Conservation (phyloP, 345 rosid genomes). For the Citrus mangshanensis region DNA sequence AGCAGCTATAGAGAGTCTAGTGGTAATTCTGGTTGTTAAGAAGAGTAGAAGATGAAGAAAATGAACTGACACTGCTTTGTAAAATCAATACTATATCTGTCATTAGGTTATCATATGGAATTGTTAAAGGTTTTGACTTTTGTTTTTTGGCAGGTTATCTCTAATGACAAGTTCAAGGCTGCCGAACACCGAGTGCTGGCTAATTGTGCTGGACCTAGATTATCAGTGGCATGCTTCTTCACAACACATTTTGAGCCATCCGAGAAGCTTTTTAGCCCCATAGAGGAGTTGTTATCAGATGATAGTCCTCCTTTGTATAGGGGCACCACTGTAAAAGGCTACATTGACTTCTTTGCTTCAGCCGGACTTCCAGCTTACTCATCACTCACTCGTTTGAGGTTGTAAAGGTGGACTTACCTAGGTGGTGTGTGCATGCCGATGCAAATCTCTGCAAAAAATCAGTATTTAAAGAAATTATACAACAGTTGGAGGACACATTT, state of each 20-base stretch:
- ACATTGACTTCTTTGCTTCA: background rate
- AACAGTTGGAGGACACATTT: background rate
- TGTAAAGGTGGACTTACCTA: background rate
- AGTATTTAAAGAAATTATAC: background rate
- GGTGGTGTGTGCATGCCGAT: background rate
- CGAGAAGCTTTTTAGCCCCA: conserved; percentile 15
- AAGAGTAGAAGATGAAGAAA: background rate
- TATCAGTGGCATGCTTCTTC: conserved; percentile 25
- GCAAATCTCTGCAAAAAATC: background rate
- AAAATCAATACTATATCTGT: background rate
- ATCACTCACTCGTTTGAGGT: conserved; percentile 6
- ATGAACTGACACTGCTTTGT: background rate
- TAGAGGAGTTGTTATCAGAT: conserved; percentile 13
- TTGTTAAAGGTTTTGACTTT: background rate
- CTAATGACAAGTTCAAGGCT: conserved; percentile 22
- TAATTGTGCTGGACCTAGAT: conserved; percentile 19
- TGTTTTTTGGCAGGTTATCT: conserved; percentile 8
- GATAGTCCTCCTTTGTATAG: conserved; percentile 24
- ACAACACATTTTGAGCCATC: conserved; percentile 1
- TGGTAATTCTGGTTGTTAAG: background rate
- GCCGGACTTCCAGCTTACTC: background rate
- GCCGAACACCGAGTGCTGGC: conserved; percentile 26
- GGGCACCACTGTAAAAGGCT: conserved; percentile 8
- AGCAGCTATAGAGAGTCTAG: background rate
- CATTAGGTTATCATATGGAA: background rate